phyloP scores from a whole-genome alignment of 306 rosid genomes.

The Medicago arabica region DNA sequence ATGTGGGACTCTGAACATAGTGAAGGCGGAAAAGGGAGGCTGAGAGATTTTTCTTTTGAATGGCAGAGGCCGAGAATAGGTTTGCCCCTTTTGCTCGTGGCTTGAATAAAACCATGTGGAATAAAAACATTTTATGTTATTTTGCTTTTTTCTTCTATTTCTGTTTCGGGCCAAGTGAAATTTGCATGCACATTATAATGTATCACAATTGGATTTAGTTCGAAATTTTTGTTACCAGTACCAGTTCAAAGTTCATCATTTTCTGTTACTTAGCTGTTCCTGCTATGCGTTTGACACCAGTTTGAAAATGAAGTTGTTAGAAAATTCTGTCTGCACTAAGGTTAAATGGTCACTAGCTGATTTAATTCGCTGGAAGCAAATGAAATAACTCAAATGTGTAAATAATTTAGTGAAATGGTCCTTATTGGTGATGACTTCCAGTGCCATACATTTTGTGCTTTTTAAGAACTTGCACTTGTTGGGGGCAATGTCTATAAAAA shows the following conservation, averaged over 20 bases:
- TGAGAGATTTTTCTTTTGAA: neutral
- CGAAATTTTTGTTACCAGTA: neutral
- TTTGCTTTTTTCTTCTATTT: neutral
- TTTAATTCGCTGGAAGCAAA: neutral
- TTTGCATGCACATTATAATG: conserved; percentile 19
- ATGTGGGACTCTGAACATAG: no score
- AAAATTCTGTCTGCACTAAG: neutral
- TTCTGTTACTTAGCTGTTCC: neutral
- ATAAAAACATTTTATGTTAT: neutral
- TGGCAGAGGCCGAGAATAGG: no score
- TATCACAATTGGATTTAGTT: neutral
- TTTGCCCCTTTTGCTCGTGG: neutral
- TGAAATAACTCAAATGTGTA: neutral
- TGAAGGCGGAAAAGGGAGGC: conserved; percentile 14
- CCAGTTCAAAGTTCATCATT: neutral
- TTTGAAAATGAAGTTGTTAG: neutral
- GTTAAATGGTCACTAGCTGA: conserved; percentile 1
- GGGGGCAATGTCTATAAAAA: neutral
- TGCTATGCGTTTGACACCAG: neutral
- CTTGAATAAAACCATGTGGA: neutral
- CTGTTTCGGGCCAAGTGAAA: neutral
- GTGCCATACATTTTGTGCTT: conserved; percentile 6
- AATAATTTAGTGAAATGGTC: conserved; percentile 8
- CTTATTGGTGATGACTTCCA: neutral
- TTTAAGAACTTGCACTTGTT: neutral